These are phyloP conservation scores for Blyttiomyces sp. DNA, from an alignment of 371 early-diverging fungal genomes.

Conservation along the genomic window DNA sequence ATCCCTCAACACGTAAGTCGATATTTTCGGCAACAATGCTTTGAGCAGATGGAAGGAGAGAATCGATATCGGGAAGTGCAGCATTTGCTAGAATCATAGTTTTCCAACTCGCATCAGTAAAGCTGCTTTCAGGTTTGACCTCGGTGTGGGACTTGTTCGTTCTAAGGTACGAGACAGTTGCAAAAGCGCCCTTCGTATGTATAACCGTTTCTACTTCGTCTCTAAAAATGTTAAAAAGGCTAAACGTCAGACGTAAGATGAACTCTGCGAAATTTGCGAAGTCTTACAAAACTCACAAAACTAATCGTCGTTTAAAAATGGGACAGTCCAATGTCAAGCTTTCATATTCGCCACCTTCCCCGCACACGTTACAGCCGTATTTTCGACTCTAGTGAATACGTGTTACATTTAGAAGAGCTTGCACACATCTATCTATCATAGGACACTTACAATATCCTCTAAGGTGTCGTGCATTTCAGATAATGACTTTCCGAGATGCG, in stretches of 20 bases:
- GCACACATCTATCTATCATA: background rate
- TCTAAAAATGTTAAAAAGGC: conserved; percentile 25
- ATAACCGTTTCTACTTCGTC: conserved; percentile 66
- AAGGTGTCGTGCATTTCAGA: conserved; percentile 72
- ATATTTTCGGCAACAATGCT: background rate
- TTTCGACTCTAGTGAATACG: conserved; percentile 23
- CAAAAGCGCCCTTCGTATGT: conserved; percentile 82
- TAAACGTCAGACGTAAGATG: background rate
- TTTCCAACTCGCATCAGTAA: background rate
- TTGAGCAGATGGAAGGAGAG: background rate
- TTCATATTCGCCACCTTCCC: conserved; percentile 99
- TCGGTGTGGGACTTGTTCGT: conserved; percentile 53
- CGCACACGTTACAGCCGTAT: conserved; percentile 91
- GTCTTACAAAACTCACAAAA: conserved; percentile 26
- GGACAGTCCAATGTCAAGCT: conserved; percentile 96
- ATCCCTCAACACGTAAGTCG: too few species aligned
- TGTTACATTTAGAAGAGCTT: background rate
- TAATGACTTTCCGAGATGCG: conserved; percentile 79
- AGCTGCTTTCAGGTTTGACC: conserved; percentile 7
- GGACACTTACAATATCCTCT: conserved; percentile 55
- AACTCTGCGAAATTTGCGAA: background rate
- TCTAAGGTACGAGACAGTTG: conserved; percentile 74
- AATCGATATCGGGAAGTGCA: background rate
- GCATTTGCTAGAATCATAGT: background rate
- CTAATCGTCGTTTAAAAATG: conserved; percentile 76